phyloP scores from a whole-genome alignment of 1,139 yeast genomes.

The Eremothecium coryli region DNA sequence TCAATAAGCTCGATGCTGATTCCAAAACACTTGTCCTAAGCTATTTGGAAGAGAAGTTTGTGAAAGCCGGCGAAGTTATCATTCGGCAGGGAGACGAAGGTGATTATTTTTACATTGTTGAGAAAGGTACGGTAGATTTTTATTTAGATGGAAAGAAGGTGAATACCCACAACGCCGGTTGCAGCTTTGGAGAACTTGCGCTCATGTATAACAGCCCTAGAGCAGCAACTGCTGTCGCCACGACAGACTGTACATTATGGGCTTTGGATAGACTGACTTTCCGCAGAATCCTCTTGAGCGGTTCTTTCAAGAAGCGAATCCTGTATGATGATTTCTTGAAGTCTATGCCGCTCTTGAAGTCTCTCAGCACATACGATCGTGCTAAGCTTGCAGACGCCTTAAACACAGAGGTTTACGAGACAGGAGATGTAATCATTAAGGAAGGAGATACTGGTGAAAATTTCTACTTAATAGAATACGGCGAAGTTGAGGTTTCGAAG shows the following conservation, averaged over 20 bases:
- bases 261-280: conserved; percentile 90
- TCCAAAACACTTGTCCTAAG: conserved; percentile 69
- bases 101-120: conserved; percentile 85
- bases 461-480: conserved; percentile 82
- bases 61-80: conserved; percentile 52
- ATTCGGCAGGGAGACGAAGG: conserved; percentile 96
- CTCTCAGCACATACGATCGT: conserved; percentile 71
- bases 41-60: conserved; percentile 67
- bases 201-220: conserved; percentile 96
- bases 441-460: conserved; percentile 92
- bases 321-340: conserved; percentile 85
- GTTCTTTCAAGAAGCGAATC: conserved; percentile 80
- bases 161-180: conserved; percentile 69
- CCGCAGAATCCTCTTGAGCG: conserved; percentile 81
- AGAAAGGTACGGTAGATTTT: conserved; percentile 75
- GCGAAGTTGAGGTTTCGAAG: conserved; percentile 66
- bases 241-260: conserved; percentile 69
- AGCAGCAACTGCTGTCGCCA: conserved; percentile 88
- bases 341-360: conserved; percentile 71
- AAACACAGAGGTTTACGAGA: conserved; percentile 61
- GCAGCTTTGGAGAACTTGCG: conserved; percentile 94
- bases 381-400: conserved; percentile 92
- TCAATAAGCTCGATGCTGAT: conserved; percentile 65
- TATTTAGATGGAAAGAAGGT: conserved; percentile 66
- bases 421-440: conserved; percentile 66